A percentile compares a stretch with the other conserved stretches of the same genome.
Evolutionary conservation across 163 green algal genomes (phyloP).

Genomic region (Trebouxia gelatinosa): DNA sequence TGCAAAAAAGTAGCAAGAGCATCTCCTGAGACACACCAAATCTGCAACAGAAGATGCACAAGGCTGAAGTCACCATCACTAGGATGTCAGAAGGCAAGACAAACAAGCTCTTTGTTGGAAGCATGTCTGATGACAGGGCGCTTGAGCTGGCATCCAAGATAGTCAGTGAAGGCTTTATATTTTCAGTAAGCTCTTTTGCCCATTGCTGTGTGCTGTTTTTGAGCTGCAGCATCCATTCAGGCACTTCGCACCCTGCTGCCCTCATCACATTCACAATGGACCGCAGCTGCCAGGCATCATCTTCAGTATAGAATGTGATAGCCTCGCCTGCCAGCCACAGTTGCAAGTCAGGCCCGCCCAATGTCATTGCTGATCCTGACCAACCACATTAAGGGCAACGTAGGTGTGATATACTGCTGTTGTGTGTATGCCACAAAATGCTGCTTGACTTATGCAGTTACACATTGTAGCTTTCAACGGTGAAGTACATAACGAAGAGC

Average conservation of each 20-base stretch:
- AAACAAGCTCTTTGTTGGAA: constrained; percentile 74
- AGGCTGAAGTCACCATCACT: constrained; percentile 71
- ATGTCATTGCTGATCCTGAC: no score
- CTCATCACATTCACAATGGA: constrained; percentile 86
- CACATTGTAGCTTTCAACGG: no score
- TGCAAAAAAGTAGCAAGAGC: background rate
- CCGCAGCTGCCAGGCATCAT: constrained; percentile 74
- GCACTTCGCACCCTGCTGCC: constrained; percentile 67
- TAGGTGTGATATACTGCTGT: no score
- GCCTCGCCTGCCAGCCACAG: constrained; percentile 71
- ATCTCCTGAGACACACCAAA: background rate
- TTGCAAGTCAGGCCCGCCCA: no score
- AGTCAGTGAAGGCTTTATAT: constrained; percentile 78
- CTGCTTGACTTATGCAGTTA: background rate
- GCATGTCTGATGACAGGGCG: constrained; percentile 82
- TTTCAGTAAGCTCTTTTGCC: constrained; percentile 51
- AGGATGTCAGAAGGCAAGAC: constrained; percentile 75
- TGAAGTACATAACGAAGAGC: no score
- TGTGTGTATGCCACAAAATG: no score
- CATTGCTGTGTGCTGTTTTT: no score
- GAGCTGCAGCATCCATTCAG: constrained; percentile 80
- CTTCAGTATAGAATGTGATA: constrained; percentile 94
- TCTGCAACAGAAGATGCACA: constrained; percentile 66
- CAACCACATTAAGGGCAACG: no score
- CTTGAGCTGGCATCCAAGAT: constrained; percentile 81